Conservation (phyloP, 208 protist genomes). For the Leishmania tropica region DNA sequence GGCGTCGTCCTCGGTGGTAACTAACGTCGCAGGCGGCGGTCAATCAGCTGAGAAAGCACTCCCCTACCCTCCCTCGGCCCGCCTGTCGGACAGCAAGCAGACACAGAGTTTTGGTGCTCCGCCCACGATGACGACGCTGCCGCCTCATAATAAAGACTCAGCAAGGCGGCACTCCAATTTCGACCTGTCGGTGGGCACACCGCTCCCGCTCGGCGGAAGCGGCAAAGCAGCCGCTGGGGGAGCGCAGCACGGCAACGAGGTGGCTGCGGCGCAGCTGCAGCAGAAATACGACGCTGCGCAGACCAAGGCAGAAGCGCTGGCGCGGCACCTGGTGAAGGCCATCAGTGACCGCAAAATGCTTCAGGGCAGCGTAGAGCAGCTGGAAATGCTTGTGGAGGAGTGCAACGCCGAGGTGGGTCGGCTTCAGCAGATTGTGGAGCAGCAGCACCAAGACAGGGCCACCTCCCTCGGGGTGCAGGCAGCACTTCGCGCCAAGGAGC, state of each 20-base stretch:
- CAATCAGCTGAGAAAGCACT: not conserved
- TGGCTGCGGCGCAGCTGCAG: conserved; percentile 20
- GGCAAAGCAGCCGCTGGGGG: not conserved
- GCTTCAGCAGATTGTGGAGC: conserved; percentile 49
- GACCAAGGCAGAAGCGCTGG: conserved; percentile 77
- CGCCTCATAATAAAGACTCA: not conserved
- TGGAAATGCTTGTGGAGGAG: conserved; percentile 68
- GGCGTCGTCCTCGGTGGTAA: not conserved
- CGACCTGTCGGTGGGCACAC: not conserved
- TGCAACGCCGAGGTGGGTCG: conserved; percentile 64
- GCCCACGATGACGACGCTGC: conserved; percentile 1
- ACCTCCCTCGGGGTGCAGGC: conserved; percentile 32
- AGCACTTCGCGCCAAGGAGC: conserved; percentile 71
- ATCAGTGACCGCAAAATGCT: conserved; percentile 74
- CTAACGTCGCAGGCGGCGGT: not conserved
- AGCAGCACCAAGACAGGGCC: conserved; percentile 42
- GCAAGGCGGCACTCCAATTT: not conserved
- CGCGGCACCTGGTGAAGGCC: conserved; percentile 77
- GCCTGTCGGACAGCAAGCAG: not conserved
- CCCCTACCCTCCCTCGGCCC: not conserved
- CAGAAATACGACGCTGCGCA: conserved; percentile 48
- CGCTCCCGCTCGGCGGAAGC: not conserved
- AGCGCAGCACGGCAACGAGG: not conserved
- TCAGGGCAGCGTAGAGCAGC: conserved; percentile 52
- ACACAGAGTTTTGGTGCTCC: not conserved